phyloP scores from a whole-genome alignment of 1,139 yeast genomes.

The Yamadazyma jaroonii region DNA sequence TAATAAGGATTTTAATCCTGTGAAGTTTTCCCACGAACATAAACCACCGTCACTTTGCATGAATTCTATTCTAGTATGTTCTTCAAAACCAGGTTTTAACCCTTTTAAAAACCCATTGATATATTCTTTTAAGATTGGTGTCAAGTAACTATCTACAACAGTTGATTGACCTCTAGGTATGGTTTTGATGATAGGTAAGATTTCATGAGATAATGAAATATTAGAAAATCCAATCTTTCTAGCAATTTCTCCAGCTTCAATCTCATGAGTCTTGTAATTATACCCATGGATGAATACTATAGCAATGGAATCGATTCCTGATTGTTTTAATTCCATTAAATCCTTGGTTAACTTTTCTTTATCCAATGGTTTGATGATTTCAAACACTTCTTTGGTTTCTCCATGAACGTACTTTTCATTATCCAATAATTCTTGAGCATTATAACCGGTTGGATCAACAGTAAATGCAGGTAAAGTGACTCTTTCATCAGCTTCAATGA shows the following conservation, averaged over 20 bases:
- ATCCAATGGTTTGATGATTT: slow-evolving; percentile 51
- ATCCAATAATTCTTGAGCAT: slow-evolving; percentile 17
- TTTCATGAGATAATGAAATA: slow-evolving; percentile 61
- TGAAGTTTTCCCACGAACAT: slow-evolving; percentile 44
- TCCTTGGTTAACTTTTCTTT: slow-evolving; percentile 33
- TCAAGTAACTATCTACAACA: slow-evolving; percentile 73
- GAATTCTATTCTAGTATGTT: slow-evolving; percentile 35
- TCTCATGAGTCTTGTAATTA: slow-evolving; percentile 66
- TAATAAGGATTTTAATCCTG: slow-evolving; percentile 50
- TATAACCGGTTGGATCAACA: slow-evolving; percentile 50
- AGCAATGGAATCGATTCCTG: slow-evolving; percentile 65
- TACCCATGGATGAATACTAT: slow-evolving; percentile 69
- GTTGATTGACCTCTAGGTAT: slow-evolving; percentile 72
- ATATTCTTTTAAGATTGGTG: slow-evolving; percentile 68
- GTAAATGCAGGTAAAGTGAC: slow-evolving; percentile 67
- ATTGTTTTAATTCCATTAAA: slow-evolving; percentile 41
- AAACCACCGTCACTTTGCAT: slow-evolving; percentile 64
- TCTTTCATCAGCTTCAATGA: slow-evolving; percentile 68
- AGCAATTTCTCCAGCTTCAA: slow-evolving; percentile 56
- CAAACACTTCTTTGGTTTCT: slow-evolving; percentile 60
- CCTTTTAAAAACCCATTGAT: slow-evolving; percentile 61
- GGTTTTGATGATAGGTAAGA: slow-evolving; percentile 72
- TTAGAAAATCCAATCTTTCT: slow-evolving; percentile 50
- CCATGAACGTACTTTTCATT: slow-evolving; percentile 37
- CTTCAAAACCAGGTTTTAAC: slow-evolving; percentile 43